These are phyloP conservation scores for Purpureocillium takamizusanense DNA, from an alignment of 2,329 filamentous ascomycete species.

Conservation along the genomic window DNA sequence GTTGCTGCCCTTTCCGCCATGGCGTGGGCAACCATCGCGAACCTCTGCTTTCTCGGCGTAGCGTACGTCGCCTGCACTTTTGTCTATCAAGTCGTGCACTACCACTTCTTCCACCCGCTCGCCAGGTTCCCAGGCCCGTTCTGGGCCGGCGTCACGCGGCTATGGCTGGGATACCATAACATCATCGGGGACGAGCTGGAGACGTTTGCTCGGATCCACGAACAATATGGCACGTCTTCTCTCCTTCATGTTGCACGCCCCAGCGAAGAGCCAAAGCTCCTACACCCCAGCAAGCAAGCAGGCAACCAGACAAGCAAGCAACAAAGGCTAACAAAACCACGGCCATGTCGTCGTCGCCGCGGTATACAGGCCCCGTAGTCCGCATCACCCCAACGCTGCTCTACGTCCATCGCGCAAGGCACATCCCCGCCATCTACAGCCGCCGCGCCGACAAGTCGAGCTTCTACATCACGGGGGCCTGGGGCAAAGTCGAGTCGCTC, in stretches of 20 bases:
- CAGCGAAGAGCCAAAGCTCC: too few species aligned
- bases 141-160: constrained; percentile 38
- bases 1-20: too few species aligned
- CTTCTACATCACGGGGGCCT: constrained; percentile 49
- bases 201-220: constrained; percentile 29
- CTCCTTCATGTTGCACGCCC: too few species aligned
- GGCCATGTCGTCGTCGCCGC: too few species aligned
- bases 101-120: constrained; percentile 39
- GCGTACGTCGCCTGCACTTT: too few species aligned
- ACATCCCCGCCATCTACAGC: constrained; percentile 47
- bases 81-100: not conserved
- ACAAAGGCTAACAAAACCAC: too few species aligned
- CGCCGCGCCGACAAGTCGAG: constrained; percentile 47
- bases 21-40: too few species aligned
- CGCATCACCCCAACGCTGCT: not conserved
- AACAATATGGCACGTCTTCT: constrained; percentile 33
- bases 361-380: too few species aligned
- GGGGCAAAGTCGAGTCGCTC: constrained; percentile 43
- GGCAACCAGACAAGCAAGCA: too few species aligned
- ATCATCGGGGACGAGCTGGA: constrained; percentile 34
- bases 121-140: constrained; percentile 44
- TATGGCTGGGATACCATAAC: constrained; percentile 46
- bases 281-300: too few species aligned
- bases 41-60: too few species aligned
- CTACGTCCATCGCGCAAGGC: constrained; percentile 22